Evolutionary conservation across 345 rosid species (phyloP).

Genomic region (Acer yangbiense): DNA sequence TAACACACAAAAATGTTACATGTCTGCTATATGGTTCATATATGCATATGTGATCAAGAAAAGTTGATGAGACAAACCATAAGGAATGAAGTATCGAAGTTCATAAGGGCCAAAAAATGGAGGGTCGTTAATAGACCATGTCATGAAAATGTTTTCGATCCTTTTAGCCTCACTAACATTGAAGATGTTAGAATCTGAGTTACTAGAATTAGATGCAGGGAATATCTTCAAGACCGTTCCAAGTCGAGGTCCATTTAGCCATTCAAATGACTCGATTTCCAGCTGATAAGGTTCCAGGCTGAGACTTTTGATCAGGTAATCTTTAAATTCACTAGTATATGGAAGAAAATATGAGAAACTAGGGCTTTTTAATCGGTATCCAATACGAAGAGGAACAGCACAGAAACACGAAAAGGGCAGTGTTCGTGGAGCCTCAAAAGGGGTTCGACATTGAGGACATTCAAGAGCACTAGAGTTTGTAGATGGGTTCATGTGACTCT

Average conservation of each 20-base stretch:
- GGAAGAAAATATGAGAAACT: constrained; percentile 66
- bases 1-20: not conserved
- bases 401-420: constrained; percentile 61
- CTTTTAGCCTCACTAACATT: constrained; percentile 62
- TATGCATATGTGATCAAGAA: not conserved
- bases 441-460: constrained; percentile 66
- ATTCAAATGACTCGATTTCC: constrained; percentile 40
- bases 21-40: constrained; percentile 1
- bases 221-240: constrained; percentile 64
- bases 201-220: constrained; percentile 42
- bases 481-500: constrained; percentile 17
- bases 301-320: constrained; percentile 59
- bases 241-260: constrained; percentile 82
- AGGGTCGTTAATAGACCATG: constrained; percentile 66
- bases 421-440: constrained; percentile 52
- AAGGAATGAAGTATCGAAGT: constrained; percentile 43
- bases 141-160: constrained; percentile 59
- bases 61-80: too few relatives aligned
- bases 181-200: constrained; percentile 42
- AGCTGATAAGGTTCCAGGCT: constrained; percentile 52
- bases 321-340: constrained; percentile 46
- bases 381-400: constrained; percentile 72
- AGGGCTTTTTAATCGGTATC: constrained; percentile 89
- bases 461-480: constrained; percentile 23
- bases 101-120: constrained; percentile 88